phyloP scores from a whole-genome alignment of 345 rosid species.

The Gynandropsis gynandra region DNA sequence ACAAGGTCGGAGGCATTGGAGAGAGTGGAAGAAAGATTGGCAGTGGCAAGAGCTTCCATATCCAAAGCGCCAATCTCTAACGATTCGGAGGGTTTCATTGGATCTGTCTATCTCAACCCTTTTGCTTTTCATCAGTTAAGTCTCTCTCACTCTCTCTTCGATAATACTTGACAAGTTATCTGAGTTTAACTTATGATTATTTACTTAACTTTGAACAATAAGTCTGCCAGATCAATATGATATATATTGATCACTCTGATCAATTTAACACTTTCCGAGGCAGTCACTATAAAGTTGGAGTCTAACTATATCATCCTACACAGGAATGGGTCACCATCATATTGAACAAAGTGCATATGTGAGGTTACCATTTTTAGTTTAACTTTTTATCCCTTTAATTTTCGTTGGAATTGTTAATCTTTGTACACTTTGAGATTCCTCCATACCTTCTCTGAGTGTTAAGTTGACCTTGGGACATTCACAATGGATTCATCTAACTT shows the following conservation, averaged over 20 bases:
- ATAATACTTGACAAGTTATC: background rate
- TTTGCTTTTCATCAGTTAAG: constrained; percentile 61
- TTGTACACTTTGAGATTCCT: background rate
- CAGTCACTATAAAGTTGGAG: background rate
- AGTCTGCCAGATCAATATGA: too few species aligned
- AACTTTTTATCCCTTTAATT: too few species aligned
- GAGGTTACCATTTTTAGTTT: too few species aligned
- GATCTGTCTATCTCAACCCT: constrained; percentile 51
- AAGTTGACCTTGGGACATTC: too few species aligned
- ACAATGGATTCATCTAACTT: background rate
- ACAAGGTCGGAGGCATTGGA: constrained; percentile 27
- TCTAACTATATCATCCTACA: too few species aligned
- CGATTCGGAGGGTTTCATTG: constrained; percentile 35
- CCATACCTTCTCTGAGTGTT: too few species aligned
- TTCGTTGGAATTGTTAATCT: background rate
- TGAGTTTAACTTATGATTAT: too few species aligned
- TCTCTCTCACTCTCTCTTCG: constrained; percentile 17
- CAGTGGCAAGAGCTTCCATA: constrained; percentile 59
- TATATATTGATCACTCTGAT: too few species aligned
- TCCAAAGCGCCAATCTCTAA: constrained; percentile 30
- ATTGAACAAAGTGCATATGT: too few species aligned
- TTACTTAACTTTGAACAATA: too few species aligned
- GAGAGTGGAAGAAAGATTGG: constrained; percentile 50
- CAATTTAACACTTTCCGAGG: background rate
- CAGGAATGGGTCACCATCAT: too few species aligned